Percentiles rank a stretch among this genome's conserved stretches.
These are phyloP conservation scores for Saururus chinensis DNA, from an alignment of 164 flowering plant species.

Conservation along the genomic window DNA sequence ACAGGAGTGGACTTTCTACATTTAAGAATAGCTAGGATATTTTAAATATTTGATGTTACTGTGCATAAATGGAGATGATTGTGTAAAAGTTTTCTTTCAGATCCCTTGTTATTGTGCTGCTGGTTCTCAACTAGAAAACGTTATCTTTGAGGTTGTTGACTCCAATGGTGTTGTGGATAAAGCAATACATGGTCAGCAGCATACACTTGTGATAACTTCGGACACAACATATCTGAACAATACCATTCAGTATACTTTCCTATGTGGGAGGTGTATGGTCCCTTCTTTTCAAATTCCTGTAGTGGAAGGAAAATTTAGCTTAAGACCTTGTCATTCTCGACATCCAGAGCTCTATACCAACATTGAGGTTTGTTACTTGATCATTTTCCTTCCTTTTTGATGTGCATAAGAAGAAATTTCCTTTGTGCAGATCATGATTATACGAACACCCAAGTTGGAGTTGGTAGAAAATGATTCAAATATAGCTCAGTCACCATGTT, in stretches of 20 bases:
- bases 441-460: slow-evolving; percentile 15
- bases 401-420: not conserved
- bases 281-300: slow-evolving; percentile 39
- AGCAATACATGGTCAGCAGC: slow-evolving; percentile 32
- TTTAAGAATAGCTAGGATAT: not conserved
- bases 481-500: slow-evolving; percentile 5
- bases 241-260: slow-evolving; percentile 30
- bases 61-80: not conserved
- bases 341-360: slow-evolving; percentile 36
- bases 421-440: slow-evolving; percentile 25
- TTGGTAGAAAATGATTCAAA: slow-evolving; percentile 2
- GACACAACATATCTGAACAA: slow-evolving; percentile 15
- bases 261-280: slow-evolving; percentile 44
- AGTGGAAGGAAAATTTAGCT: slow-evolving; percentile 28
- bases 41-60: too few relatives aligned
- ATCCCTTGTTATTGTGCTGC: slow-evolving; percentile 32
- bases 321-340: slow-evolving; percentile 43
- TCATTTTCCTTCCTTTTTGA: not conserved
- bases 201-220: slow-evolving; percentile 35
- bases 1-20: not conserved
- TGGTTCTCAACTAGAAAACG: slow-evolving; percentile 40
- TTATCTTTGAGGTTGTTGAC: slow-evolving; percentile 40
- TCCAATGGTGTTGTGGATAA: slow-evolving; percentile 44
- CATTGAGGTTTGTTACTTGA: slow-evolving; percentile 27
- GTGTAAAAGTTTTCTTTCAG: slow-evolving; percentile 19